Evolutionary conservation across 1,284 basidiomycete genomes (phyloP).

Genomic region (Tylopilus sp.): DNA sequence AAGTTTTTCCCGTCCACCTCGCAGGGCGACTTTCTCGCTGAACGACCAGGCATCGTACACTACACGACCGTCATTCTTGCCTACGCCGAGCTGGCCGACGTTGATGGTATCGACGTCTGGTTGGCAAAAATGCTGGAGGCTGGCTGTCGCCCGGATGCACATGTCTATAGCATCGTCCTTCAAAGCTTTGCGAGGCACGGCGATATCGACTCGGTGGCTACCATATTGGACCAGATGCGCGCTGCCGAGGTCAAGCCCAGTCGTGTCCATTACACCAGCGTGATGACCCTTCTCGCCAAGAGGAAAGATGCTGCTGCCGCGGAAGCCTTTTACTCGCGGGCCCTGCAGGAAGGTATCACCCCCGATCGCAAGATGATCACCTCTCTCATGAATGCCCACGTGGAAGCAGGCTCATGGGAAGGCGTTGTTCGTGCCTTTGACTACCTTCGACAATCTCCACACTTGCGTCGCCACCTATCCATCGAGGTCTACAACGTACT

Average conservation of each 20-base stretch:
- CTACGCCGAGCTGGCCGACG: slow-evolving; percentile 50
- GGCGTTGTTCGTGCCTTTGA: slow-evolving; percentile 74
- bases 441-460: slow-evolving; percentile 51
- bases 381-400: slow-evolving; percentile 81
- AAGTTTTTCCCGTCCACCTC: slow-evolving; percentile 46
- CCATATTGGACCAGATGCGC: slow-evolving; percentile 67
- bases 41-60: slow-evolving; percentile 48
- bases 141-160: slow-evolving; percentile 51
- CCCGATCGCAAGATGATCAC: slow-evolving; percentile 68
- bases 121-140: slow-evolving; percentile 51
- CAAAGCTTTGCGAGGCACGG: slow-evolving; percentile 57
- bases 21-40: slow-evolving; percentile 27
- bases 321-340: slow-evolving; percentile 65
- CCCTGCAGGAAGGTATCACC: slow-evolving; percentile 56
- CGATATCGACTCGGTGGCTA: slow-evolving; percentile 55
- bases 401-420: slow-evolving; percentile 79
- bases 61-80: slow-evolving; percentile 61
- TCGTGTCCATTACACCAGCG: slow-evolving; percentile 60
- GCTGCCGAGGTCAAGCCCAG: slow-evolving; percentile 49
- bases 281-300: slow-evolving; percentile 70
- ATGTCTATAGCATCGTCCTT: slow-evolving; percentile 64
- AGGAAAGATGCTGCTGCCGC: slow-evolving; percentile 69
- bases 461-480: slow-evolving; percentile 41
- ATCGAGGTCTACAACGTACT: slow-evolving; percentile 75
- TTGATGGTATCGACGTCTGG: slow-evolving; percentile 57